Conservation (phyloP, 331 rosid genomes). For the Acacia pycnantha region DNA sequence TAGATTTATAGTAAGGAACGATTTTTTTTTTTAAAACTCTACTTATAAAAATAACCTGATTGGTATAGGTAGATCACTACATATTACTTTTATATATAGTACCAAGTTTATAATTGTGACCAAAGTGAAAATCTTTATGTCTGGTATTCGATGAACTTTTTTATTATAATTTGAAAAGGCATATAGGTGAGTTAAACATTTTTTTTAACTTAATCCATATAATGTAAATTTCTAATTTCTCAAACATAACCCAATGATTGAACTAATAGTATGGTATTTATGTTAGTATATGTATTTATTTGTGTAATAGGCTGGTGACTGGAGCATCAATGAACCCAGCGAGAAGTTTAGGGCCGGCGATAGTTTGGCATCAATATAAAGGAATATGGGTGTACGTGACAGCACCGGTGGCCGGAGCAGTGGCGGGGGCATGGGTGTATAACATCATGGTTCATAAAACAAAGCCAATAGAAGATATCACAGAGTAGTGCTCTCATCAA, state of each 20-base stretch:
- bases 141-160: no score
- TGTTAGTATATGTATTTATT: background rate
- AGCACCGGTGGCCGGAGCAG: conserved; percentile 60
- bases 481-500: conserved; percentile 63
- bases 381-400: conserved; percentile 69
- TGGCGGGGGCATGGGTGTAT: conserved; percentile 66
- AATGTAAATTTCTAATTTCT: no score
- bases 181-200: background rate
- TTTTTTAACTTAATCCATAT: background rate
- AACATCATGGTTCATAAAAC: conserved; percentile 57
- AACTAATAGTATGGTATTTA: background rate
- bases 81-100: no score
- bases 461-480: conserved; percentile 61
- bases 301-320: background rate
- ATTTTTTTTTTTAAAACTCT: no score
- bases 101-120: no score
- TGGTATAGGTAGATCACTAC: no score
- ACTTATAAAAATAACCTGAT: no score
- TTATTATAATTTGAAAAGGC: no score
- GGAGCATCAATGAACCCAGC: conserved; percentile 99
- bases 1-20: no score
- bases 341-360: conserved; percentile 84
- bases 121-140: background rate
- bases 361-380: conserved; percentile 41
- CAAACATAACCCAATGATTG: no score